Base-by-base conservation (phyloP, 169 alveolate genomes). In the Toxoplasma gondii region DNA sequence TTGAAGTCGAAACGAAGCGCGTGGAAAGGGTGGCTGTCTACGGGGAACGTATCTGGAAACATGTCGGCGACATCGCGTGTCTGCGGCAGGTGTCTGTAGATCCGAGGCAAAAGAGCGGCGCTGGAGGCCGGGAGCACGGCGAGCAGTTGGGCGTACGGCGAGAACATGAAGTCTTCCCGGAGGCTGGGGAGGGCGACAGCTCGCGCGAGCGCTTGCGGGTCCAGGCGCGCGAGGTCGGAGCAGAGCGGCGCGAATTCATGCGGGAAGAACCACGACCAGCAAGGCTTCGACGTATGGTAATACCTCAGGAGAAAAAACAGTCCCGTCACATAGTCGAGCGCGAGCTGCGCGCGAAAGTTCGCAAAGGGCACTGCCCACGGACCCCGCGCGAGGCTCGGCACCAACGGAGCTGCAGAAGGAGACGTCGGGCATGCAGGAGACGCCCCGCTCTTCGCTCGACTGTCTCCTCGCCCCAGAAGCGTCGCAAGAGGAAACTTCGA, bases 231-330 rank as follows among this genome's bases (percentile, higher is more conserved):
- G 58, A 94, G 84, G 43, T 94, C 96, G 0, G 92, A 86, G 0
- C 91, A 88, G 67, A 94, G 84, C 22, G 96, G 99, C 34, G 99
- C 99, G 96, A 99, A 99, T 96, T 99, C 99, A 95, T 97, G 99
- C 29, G 99, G 99, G 95, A 98, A 99, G 97, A 94, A 98, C 99
- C 99, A 99, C 58, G 98, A 98, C 99, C 99, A 99, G 96, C 99
- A 96, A 78, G 98, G 98, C 53, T 99, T 98, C 36, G 99, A 99
- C 93, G 98, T 98, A 82, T 91, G 92, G 67, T 94, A 94, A 70
- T 94, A 94, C 31, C 80, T 94, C 81, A 94, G 82, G 83, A 94
- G 44, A n/a, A 92, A 92, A 38, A 92, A 92, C 74, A 92, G 41
- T 0, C 94, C 92, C 12, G 87, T 34, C 10, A 83, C 41, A 31